These are phyloP conservation scores for Zymoseptoria pseudotritici DNA, from an alignment of 2,329 filamentous ascomycete species.

Conservation along the genomic window DNA sequence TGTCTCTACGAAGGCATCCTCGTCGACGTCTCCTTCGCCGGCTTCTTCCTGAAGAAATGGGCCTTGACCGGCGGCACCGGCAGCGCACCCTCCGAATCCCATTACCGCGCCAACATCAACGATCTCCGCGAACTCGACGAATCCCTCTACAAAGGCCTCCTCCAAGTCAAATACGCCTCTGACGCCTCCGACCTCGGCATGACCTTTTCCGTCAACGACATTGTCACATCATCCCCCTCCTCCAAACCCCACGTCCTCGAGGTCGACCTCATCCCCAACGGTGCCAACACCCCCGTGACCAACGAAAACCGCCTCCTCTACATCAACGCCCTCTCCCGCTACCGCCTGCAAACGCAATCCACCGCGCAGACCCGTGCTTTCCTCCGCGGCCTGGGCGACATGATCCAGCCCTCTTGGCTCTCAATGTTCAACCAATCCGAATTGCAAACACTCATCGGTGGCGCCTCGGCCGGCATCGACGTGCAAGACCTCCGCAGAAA, in stretches of 20 bases:
- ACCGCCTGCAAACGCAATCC: constrained; percentile 76
- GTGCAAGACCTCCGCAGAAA: constrained; percentile 76
- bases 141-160: constrained; percentile 78
- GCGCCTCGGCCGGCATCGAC: constrained; percentile 72
- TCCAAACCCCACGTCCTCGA: constrained; percentile 58
- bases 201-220: constrained; percentile 85
- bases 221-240: constrained; percentile 65
- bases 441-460: constrained; percentile 85
- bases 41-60: constrained; percentile 97
- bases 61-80: constrained; percentile 61
- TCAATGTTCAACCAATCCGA: constrained; percentile 98
- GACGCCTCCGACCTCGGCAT: constrained; percentile 70
- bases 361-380: constrained; percentile 79
- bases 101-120: constrained; percentile 87
- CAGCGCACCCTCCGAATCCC: constrained; percentile 57
- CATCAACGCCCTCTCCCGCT: constrained; percentile 81
- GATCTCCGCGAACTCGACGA: constrained; percentile 89
- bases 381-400: constrained; percentile 72
- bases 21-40: constrained; percentile 84
- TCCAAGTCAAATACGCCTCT: constrained; percentile 76
- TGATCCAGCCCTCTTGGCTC: constrained; percentile 88
- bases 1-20: constrained; percentile 96
- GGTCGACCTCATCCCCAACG: constrained; percentile 67
- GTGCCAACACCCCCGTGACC: constrained; percentile 70
- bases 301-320: constrained; percentile 93